These are phyloP conservation scores for Aspergillus aculeatinus DNA, from an alignment of 2,329 filamentous ascomycete species.

Conservation along the genomic window DNA sequence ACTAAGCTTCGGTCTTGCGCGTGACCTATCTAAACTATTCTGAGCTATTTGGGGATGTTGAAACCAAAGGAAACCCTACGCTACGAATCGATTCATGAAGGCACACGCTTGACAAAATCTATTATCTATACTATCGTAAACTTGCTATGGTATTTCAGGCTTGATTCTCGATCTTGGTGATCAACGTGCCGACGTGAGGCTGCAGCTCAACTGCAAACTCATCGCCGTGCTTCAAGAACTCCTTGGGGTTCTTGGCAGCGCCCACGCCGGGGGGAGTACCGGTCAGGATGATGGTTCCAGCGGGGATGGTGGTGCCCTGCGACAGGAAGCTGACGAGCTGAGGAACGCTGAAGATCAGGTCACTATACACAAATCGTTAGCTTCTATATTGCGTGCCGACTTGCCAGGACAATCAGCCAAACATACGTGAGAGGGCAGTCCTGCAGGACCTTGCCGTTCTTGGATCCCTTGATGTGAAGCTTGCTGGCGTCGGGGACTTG, in stretches of 20 bases:
- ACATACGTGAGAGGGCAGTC: conserved; percentile 45
- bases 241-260: conserved; percentile 41
- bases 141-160: not conserved
- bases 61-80: too few species aligned
- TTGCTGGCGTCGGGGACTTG: conserved; percentile 33
- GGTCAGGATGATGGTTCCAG: conserved; percentile 46
- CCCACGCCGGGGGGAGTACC: conserved; percentile 47
- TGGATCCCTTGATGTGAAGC: conserved; percentile 35
- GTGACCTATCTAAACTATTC: too few species aligned
- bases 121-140: not conserved
- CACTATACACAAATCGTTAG: conserved; percentile 36
- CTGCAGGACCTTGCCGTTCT: conserved; percentile 56
- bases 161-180: conserved; percentile 45
- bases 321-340: conserved; percentile 43
- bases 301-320: conserved; percentile 44
- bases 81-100: too few species aligned
- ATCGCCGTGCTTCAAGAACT: conserved; percentile 47
- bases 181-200: conserved; percentile 51
- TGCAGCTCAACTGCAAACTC: conserved; percentile 51
- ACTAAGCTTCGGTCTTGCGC: too few species aligned
- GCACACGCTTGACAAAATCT: not conserved
- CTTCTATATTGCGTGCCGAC: not conserved
- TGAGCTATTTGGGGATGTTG: too few species aligned
- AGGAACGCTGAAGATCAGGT: conserved; percentile 56
- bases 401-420: not conserved